Conservation (phyloP, 768 basidiomycete species). For the Trametes coccinea region DNA sequence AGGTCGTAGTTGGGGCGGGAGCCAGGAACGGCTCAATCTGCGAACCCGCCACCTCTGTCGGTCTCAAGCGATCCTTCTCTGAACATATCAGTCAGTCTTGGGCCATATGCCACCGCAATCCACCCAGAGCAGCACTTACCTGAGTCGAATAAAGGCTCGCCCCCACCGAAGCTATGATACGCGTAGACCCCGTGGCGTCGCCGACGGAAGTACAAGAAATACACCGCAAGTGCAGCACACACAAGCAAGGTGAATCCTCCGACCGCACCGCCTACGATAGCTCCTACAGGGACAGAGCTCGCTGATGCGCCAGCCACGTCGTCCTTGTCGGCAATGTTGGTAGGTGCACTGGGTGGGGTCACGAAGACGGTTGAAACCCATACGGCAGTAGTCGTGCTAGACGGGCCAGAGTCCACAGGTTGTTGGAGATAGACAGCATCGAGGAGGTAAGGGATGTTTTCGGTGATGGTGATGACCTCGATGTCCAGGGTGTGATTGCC, state of each 20-base stretch:
- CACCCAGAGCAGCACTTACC: neutral
- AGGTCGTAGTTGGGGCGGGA: neutral
- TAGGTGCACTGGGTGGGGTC: neutral
- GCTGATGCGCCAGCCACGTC: neutral
- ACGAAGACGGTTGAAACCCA: conserved; percentile 20
- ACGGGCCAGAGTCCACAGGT: neutral
- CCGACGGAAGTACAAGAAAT: conserved; percentile 17
- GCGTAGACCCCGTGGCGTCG: conserved; percentile 11
- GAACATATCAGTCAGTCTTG: neutral
- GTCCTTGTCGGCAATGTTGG: neutral
- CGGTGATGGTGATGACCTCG: conserved; percentile 4
- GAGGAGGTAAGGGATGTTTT: conserved; percentile 18
- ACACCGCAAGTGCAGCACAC: conserved; percentile 10
- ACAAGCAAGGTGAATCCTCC: conserved; percentile 21
- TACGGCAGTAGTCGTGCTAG: neutral
- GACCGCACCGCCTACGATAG: conserved; percentile 23
- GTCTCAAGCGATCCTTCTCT: conserved; percentile 9
- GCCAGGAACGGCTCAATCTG: conserved; percentile 15
- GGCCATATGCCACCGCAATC: neutral
- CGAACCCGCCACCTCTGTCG: neutral
- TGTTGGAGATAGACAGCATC: conserved; percentile 20
- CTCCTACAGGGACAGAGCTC: conserved; percentile 6
- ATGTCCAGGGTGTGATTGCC: conserved; percentile 25
- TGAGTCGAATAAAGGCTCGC: conserved; percentile 5
- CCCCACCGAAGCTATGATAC: conserved; percentile 7